Conservation (phyloP, 805 yeast genomes). For the Suhomyces canberraensis region DNA sequence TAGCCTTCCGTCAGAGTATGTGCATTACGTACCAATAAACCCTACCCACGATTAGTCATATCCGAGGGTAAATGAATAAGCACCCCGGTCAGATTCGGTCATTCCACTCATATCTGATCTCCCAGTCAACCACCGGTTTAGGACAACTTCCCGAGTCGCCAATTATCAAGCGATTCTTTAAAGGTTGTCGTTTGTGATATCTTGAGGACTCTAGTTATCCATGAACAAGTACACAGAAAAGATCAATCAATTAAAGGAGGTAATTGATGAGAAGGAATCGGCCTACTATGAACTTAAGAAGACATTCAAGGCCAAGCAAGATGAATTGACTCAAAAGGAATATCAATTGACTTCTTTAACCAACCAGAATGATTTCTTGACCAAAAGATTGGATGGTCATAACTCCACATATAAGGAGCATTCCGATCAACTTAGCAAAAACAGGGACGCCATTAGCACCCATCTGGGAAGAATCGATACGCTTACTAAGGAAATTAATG, state of each 20-base stretch:
- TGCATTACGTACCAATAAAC: too few relatives aligned
- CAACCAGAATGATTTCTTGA: constrained; percentile 11
- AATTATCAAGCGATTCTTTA: too few relatives aligned
- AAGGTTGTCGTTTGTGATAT: too few relatives aligned
- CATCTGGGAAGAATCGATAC: constrained; percentile 1
- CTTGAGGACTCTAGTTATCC: neutral
- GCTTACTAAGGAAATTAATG: constrained; percentile 9
- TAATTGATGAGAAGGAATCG: constrained; percentile 10
- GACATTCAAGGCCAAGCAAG: constrained; percentile 5
- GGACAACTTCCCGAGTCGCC: too few relatives aligned
- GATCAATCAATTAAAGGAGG: constrained; percentile 10
- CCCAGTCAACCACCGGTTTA: too few relatives aligned
- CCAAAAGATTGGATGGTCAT: constrained; percentile 6
- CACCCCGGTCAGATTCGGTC: too few relatives aligned
- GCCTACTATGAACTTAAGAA: constrained; percentile 12
- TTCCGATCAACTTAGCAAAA: constrained; percentile 4
- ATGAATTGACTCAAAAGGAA: constrained; percentile 14
- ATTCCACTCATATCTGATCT: too few relatives aligned
- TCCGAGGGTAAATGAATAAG: too few relatives aligned
- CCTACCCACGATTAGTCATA: neutral
- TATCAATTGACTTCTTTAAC: constrained; percentile 8
- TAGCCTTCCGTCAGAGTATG: too few relatives aligned
- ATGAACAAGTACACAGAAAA: constrained; percentile 17
- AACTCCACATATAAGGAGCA: constrained; percentile 2
- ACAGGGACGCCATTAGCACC: constrained; percentile 5